A percentile compares a stretch with the other conserved stretches of the same genome.
These are phyloP conservation scores for Lathyrus aphaca DNA, from an alignment of 306 rosid genomes.

Conservation along the genomic window DNA sequence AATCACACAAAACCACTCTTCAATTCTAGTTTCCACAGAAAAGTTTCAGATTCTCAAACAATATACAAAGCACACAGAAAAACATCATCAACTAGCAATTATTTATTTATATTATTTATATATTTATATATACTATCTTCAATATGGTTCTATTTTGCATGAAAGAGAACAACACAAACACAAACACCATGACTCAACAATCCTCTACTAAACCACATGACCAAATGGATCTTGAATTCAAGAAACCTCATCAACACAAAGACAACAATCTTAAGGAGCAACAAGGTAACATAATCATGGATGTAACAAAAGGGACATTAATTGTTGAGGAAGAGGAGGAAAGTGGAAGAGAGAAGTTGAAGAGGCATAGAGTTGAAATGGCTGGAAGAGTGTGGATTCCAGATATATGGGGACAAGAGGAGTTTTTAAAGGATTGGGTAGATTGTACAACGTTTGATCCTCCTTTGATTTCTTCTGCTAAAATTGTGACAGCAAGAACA, in stretches of 20 bases:
- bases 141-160: slow-evolving; percentile 1
- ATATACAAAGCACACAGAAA: neutral
- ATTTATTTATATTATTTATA: neutral
- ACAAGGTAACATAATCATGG: neutral
- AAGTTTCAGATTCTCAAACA: slow-evolving; percentile 5
- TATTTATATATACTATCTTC: neutral
- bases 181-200: slow-evolving; percentile 42
- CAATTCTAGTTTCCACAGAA: slow-evolving; percentile 2
- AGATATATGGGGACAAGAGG: slow-evolving; percentile 94
- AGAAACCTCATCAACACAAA: slow-evolving; percentile 29
- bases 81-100: neutral
- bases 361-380: slow-evolving; percentile 69
- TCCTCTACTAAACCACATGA: slow-evolving; percentile 18
- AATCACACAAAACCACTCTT: slow-evolving; percentile 30
- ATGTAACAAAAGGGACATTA: neutral
- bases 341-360: slow-evolving; percentile 74
- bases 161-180: slow-evolving; percentile 19
- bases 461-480: slow-evolving; percentile 60
- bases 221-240: slow-evolving; percentile 28
- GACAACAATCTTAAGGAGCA: neutral
- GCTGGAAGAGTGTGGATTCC: slow-evolving; percentile 88
- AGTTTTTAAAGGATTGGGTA: slow-evolving; percentile 78
- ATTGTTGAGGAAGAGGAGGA: slow-evolving; percentile 38
- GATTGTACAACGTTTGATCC: slow-evolving; percentile 82
- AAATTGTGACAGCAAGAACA: slow-evolving; percentile 61